Evolutionary conservation across 352 stramenopile species (phyloP).

Genomic region (Plasmopara viticola): DNA sequence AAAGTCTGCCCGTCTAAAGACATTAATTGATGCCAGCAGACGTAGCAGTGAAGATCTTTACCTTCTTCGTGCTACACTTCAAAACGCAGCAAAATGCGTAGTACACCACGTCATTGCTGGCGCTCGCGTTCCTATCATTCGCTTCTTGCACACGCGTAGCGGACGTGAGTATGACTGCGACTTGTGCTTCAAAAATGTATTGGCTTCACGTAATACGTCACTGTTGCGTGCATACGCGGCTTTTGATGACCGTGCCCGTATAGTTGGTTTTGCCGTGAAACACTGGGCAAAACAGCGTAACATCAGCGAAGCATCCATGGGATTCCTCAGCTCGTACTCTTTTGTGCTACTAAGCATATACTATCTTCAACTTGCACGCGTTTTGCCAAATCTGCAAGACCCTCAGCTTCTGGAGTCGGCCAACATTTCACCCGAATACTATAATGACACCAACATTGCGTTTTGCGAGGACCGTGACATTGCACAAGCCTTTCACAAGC

Average conservation of each 20-base stretch:
- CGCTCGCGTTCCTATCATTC: conserved; percentile 77
- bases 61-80: conserved; percentile 34
- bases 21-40: conserved; percentile 31
- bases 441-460: conserved; percentile 63
- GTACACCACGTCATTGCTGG: conserved; percentile 59
- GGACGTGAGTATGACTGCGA: conserved; percentile 58
- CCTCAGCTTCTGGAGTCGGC: conserved; percentile 39
- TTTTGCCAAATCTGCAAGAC: conserved; percentile 95
- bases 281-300: conserved; percentile 95
- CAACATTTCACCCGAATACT: conserved; percentile 24
- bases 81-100: conserved; percentile 42
- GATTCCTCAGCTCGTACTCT: conserved; percentile 97
- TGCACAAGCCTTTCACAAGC: conserved; percentile 36
- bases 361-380: conserved; percentile 88
- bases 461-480: conserved; percentile 52
- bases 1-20: conserved; percentile 26
- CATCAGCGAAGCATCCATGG: conserved; percentile 94
- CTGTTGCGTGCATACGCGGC: conserved; percentile 72
- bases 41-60: conserved; percentile 47
- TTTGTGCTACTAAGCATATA: conserved; percentile 97
- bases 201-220: conserved; percentile 74
- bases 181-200: conserved; percentile 79
- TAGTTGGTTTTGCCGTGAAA: conserved; percentile 95
- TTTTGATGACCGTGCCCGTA: conserved; percentile 69
- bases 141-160: conserved; percentile 51